Evolutionary conservation across 176 grass and related monocot genomes (phyloP), one percentile per base, ranked within the genome.

Genomic region (Cenchrus americanus): DNA sequence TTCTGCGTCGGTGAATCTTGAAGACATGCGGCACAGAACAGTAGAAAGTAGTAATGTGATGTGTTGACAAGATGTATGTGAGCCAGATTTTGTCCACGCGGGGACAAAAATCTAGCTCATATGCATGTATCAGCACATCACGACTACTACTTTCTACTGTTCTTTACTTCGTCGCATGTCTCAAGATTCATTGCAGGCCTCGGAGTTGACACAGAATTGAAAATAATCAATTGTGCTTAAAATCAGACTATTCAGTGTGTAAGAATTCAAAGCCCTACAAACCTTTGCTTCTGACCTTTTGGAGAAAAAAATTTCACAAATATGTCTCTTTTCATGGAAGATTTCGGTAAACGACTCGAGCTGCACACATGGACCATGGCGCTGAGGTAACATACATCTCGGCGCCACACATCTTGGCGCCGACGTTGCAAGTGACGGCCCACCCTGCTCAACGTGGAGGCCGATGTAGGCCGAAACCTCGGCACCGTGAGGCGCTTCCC

Each of bases 231-330:
- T 10, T 26, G 14, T 26, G 52, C 1, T 66, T 40, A 67, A 66
- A 10, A 53, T 21, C 10, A 70, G 51, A 70, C 52, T 27, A 4
- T 37, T 51, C 23, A 17, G 14, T 70, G 1, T 55, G 21, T 26
- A 68, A 46, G 49, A 68, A 84, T 59, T 69, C 73, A 59, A 59
- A 77, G 49, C n/a, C 51, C 65, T 48, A 17, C n/a, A n/a, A n/a
- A n/a, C n/a, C n/a, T n/a, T n/a, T n/a, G n/a, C n/a, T n/a, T n/a
- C n/a, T n/a, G n/a, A n/a, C n/a, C n/a, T n/a, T n/a, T n/a, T n/a
- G n/a, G n/a, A n/a, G n/a, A n/a, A n/a, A n/a, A n/a, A n/a, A n/a
- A n/a, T n/a, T n/a, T n/a, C n/a, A n/a, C n/a, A n/a, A n/a, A n/a
- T n/a, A n/a, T n/a, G n/a, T n/a, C n/a, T n/a, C n/a, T n/a, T n/a